Evolutionary conservation across 164 flowering plant species (phyloP).

Genomic region (Taxillus chinensis): DNA sequence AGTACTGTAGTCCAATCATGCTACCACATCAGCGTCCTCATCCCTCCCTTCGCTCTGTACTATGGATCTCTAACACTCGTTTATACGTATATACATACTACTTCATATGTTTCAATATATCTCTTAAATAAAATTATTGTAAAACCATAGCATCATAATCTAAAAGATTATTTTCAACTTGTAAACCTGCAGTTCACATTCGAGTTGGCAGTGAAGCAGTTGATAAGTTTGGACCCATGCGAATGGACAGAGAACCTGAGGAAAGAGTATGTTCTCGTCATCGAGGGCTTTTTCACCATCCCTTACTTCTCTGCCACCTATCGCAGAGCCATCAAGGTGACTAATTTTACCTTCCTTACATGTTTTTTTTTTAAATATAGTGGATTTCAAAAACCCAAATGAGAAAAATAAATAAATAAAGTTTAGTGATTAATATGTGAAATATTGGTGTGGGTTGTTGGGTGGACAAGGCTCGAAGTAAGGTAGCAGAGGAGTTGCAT

Average conservation of each 20-base stretch:
- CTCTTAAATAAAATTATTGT: no score
- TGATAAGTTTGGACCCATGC: constrained; percentile 93
- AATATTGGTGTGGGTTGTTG: background rate
- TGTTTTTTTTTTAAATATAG: background rate
- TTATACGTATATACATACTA: no score
- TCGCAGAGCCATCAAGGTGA: constrained; percentile 65
- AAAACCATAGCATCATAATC: no score
- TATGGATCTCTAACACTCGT: no score
- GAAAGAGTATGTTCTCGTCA: constrained; percentile 74
- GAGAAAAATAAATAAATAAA: no score
- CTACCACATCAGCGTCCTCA: no score
- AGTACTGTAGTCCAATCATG: no score
- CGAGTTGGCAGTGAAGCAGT: constrained; percentile 79
- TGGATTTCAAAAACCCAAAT: no score
- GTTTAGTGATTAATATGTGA: no score
- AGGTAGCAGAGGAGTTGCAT: constrained; percentile 73
- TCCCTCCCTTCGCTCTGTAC: no score
- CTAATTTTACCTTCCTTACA: background rate
- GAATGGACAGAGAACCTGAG: constrained; percentile 83
- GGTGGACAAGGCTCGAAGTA: constrained; percentile 49
- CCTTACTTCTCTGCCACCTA: constrained; percentile 84
- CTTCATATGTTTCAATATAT: no score
- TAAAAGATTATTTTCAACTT: background rate
- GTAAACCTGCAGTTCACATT: constrained; percentile 68
- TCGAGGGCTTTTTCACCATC: constrained; percentile 84